These are phyloP conservation scores for Glutinoglossum americanum DNA, from an alignment of 495 filamentous ascomycete species.

Conservation along the genomic window DNA sequence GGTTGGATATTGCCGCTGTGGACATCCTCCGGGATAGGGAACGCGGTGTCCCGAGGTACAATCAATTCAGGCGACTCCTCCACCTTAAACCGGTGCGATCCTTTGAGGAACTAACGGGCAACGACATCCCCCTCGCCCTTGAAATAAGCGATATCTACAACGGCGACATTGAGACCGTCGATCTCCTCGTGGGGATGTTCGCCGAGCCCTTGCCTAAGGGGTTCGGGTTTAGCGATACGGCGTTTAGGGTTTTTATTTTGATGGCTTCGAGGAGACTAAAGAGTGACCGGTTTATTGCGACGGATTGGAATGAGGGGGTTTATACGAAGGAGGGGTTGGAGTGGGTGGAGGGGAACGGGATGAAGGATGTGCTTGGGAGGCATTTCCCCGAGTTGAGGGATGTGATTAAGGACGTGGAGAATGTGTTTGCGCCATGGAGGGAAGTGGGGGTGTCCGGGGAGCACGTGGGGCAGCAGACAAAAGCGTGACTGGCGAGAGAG, in stretches of 20 bases:
- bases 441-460: not conserved
- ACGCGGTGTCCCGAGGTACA: conserved; percentile 25
- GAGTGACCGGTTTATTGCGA: conserved; percentile 21
- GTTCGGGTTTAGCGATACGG: conserved; percentile 24
- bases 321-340: conserved; percentile 20
- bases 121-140: conserved; percentile 13
- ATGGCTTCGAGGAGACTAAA: conserved; percentile 20
- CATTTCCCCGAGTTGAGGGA: conserved; percentile 18
- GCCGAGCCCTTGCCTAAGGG: conserved; percentile 20
- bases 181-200: conserved; percentile 19
- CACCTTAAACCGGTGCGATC: conserved; percentile 14
- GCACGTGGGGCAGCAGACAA: not conserved
- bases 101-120: conserved; percentile 19
- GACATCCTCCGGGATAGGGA: conserved; percentile 25
- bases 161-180: conserved; percentile 18
- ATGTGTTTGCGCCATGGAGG: conserved; percentile 20
- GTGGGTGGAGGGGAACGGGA: conserved; percentile 19
- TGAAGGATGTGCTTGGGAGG: conserved; percentile 16
- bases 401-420: conserved; percentile 11
- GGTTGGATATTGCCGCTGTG: conserved; percentile 20
- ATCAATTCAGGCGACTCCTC: conserved; percentile 21
- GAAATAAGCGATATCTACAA: conserved; percentile 15
- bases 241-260: conserved; percentile 20
- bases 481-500: not conserved
- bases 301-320: conserved; percentile 13